Evolutionary conservation across 805 yeast species (phyloP), one percentile per base, ranked within the genome.

Genomic region (Kodamaea lidongshanica): DNA sequence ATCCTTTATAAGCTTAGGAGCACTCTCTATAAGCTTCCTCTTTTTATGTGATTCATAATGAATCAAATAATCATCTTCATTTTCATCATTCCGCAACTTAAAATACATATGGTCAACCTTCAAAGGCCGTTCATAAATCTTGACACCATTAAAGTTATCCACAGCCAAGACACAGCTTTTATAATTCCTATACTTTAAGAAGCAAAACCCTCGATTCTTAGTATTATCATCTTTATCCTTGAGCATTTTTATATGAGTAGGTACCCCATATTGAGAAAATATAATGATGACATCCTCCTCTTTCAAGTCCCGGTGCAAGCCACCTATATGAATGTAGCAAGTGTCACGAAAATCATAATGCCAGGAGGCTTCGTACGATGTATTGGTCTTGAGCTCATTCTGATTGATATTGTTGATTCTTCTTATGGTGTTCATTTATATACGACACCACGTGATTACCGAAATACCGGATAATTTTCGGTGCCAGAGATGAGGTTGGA

Each of bases 221-320:
- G 86, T 85, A 0, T 80, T 68, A 10, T 54, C 70, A 34, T 61
- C 64, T 9, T 28, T 24, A 46, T 85, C 89, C 35, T 89, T 67
- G 15, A 74, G 70, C 30, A 88, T 58, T 30, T 78, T 74, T 19
- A 89, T 50, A 42, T 81, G 83, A 0, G 81, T 79, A 0, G 96
- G 96, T 12, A 77, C 70, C 0, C 97, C 97, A 53, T 72, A 89
- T 48, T 89, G 96, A 2, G 95, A 81, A 50, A 89, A 89, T 18
- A 88, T 72, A 0, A 76, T 69, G 5, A 87, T 46, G 0, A 89
- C 53, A 49, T 89, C 96, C 27, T 77, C 75, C 48, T 86, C 95
- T 6, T 74, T 74, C 16, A 86, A 51, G 18, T 73, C 72, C 10
- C 47, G 56, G 7, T 86, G 78, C 7, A 89, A 52, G 4, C 79